Evolutionary conservation across 495 filamentous ascomycete species (phyloP), one percentile per base, ranked within the genome.

Genomic region (Hyaloscypha finlandica): DNA sequence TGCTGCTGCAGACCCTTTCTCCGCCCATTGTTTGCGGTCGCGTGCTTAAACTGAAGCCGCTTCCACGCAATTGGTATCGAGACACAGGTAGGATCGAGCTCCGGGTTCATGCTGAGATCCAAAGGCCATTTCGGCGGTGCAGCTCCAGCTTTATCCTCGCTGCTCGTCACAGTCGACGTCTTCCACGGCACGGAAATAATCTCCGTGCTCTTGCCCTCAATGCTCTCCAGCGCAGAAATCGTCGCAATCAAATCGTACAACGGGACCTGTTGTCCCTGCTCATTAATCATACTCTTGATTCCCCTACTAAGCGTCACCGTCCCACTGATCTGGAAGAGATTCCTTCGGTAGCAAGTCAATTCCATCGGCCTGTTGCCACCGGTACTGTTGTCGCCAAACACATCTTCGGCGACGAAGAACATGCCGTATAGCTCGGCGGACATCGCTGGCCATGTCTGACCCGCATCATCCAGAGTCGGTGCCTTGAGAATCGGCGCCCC

Each of bases 161-260:
- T 68, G 8, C 51, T 48, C 58, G 81, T 80, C 12, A 80, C 81
- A 51, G 83, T 84, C 4, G 87, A 88, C 19, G 92, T 93, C 79
- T 96, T 95, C 92, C 93, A 97, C 0, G 93, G 93, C 33, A 97
- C 93, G 3, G 89, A 91, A 48, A 97, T 96, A 64, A 97, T 92
- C 80, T 96, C 94, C 22, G 94, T 92, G 0, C 88, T 74, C 68
- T 93, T 93, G 29, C 91, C 91, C 74, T 97, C 93, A 8, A 96
- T 93, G 12, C 91, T 94, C 77, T 97, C 93, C n/a, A 90, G 88
- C 0, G 92, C 93, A 3, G 91, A 92, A 22, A 97, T 90, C 33
- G 87, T 87, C 6, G 94, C 87, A 66, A 90, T 90, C 61, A 94
- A 86, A 19, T 89, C 89, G 14, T 89, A 76, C 25, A 95, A 87